Base-by-base conservation (phyloP, 768 basidiomycete species). In the Tylopilus sp. region DNA sequence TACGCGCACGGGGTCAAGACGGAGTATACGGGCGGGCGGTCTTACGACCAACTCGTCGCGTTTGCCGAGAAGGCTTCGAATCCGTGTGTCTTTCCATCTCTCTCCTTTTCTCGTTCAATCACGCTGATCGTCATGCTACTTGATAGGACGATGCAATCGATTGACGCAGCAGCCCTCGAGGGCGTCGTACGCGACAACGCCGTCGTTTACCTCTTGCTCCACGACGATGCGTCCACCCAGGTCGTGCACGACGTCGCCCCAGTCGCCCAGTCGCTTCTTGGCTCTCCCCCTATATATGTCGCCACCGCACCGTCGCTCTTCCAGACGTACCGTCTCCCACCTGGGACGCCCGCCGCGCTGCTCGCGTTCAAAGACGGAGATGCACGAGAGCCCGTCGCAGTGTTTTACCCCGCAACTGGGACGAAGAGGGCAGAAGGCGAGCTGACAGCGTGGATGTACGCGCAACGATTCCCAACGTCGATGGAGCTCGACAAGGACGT, bases 51-150 rank as follows among this genome's bases (percentile, higher is more conserved):
- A 39, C 72, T 99, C 58, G 76, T 79, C 56, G 71, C 75, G 0
- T 99, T 93, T 66, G 82, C 86, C 0, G 79, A 84, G 58, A 90
- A 86, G 65, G 88, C 91, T 0, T 75, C 80, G 26, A 75, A 81
- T 6, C 79, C 83, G 89, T 93, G 59, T 61, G 88, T 10, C n/a
- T n/a, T 3, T 8, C 2, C 7, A 3, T 75, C 6, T 22, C 21
- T 51, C 22, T 21, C 30, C 12, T 10, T 31, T 11, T 11, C 18
- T 36, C 31, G 31, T 33, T n/a, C n/a, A n/a, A n/a, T n/a, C n/a
- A n/a, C 31, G 17, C 4, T 44, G n/a, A n/a, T 33, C 30, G 31
- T 53, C 39, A 49, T 21, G 2, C 38, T 3, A 4, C 31, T n/a
- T 5, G 17, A 1, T 17, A 62, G 61, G 40, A 64, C 56, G 12